Base-by-base conservation (phyloP, 768 basidiomycete genomes). In the Mycena latifolia region DNA sequence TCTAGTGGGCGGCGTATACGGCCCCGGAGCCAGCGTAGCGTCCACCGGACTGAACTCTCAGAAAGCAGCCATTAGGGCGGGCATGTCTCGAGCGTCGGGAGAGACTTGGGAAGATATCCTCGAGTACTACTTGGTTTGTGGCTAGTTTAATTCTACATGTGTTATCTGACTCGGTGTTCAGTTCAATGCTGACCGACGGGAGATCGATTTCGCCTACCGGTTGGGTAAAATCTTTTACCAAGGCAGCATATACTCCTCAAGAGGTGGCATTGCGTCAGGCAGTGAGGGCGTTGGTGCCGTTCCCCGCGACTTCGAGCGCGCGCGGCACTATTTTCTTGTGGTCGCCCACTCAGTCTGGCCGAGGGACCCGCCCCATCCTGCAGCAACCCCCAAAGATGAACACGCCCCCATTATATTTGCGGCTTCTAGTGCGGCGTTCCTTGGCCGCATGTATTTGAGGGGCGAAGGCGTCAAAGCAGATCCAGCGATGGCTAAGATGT, bases 161-260 rank as follows among this genome's bases (percentile, higher is more conserved):
- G 14, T 10, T 51, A 43, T 55, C 29, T 68, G 43, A n/a, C 46
- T 63, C 41, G 63, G 12, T 58, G 51, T 68, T 24, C 67, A 97
- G 92, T 99, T 97, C 78, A 98, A 98, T 55, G 94, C 97, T 8
- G 95, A 98, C 72, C 89, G 95, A 28, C 95, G 94, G 28, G 94
- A 96, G 71, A 88, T 88, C 55, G 89, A 92, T 67, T 97, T 94
- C 75, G 95, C 95, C 2, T 95, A 93, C 77, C 89, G 94, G 18
- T 86, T 99, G 2, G 98, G 95, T n/a, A 92, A 94, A 78, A 93
- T 99, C 12, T 97, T 92, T 79, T 99, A 99, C 74, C 93, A 96
- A 74, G 98, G 98, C 20, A 95, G 93, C 63, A 92, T 98, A 37
- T 98, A 98, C 73, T 84, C 87, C 7, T 81, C 88, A 12, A 77